Base-by-base conservation (phyloP, 1,284 basidiomycete genomes). In the Cryptococcus wingfieldii region DNA sequence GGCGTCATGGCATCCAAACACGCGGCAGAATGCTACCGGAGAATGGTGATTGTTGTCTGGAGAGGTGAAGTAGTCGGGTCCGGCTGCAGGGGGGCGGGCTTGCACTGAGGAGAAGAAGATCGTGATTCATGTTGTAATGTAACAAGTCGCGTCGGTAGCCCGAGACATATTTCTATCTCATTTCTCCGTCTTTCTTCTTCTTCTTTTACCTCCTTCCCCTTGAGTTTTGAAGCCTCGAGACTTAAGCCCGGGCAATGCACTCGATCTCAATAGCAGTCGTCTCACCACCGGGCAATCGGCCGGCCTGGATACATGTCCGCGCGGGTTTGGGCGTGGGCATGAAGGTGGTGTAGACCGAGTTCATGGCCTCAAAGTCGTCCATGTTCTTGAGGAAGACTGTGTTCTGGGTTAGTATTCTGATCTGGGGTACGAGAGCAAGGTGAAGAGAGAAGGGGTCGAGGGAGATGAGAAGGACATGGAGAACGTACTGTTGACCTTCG, bases 401-500 rank as follows among this genome's bases (percentile, higher is more conserved):
- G 16, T 42, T n/a, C 41, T 8, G 16, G 8, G 10, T 34, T 7
- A 34, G 31, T 10, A 34, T 5, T 23, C 23, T 23, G 23, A 3
- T 23, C 23, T 23, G 23, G 23, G 23, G 23, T 23, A 23, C 23
- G 23, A 23, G 23, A 23, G 23, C 23, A 23, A 2, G 23, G 23
- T 2, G 23, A 23, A 34, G 31, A 10, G 10, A 42, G 39, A 42
- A 7, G 19, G 39, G 39, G 7, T 7, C 1, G 16, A 16, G 14
- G 14, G 39, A 4, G 4, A 7, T 42, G 7, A 42, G 39, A 19
- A 16, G 9, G 7, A 1, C 3, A 23, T 13, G 43, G 43, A 45
- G n/a, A 25, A 49, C 60, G 55, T 38, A 64, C 62, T 56, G 75
- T 84, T 85, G 65, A 86, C 86, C 81, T 92, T 91, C 80, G 89